Base-by-base conservation (phyloP, 208 protist species). In the Crithidia acanthocephali region DNA sequence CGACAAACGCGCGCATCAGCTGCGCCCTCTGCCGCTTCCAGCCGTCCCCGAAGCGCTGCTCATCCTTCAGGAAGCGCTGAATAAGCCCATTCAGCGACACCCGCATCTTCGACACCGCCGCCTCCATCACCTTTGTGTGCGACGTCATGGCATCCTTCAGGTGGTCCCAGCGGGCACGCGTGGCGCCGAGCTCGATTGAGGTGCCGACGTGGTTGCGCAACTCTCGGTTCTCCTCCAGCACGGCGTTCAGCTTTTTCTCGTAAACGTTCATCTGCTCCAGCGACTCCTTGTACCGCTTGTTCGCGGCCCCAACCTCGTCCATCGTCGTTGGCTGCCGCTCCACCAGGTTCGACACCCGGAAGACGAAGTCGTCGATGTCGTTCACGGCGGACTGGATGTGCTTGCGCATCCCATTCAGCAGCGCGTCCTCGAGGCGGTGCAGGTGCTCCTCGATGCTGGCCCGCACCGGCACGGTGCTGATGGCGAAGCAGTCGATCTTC, bases 401-500 rank as follows among this genome's bases (percentile, higher is more conserved):
- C 40, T 85, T 85, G 45, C 92, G 85, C 76, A 99, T 86, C 37
- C 80, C 74, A 63, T 92, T 94, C 30, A 97, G 74, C 8, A 99
- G 76, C 7, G 92, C 82, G 60, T 98, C 96, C 72, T 92, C 85
- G 7, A 98, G 75, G 35, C 88, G 90, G 57, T 92, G 89, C 35
- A 98, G 69, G 66, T 97, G 92, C 68, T 98, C 93, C 57, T 99
- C 95, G 32, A 98, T 93, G 69, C 84, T 92, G 0, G 85, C 86
- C 81, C 98, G 98, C 37, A 99, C 85, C 2, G 93, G 92, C 23
- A 94, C 80, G 13, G 90, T 97, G 71, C 88, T 95, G 60, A 99
- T 87, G 32, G 85, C 83, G 61, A 99, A 96, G 81, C 97, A 98
- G 80, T 98, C 96, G 13, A 99, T 85, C 68, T 91, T 87, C 65